Evolutionary conservation across 129 eudicot genomes (phyloP), one percentile per base, ranked within the genome.

Genomic region (Saussurea involucrata): DNA sequence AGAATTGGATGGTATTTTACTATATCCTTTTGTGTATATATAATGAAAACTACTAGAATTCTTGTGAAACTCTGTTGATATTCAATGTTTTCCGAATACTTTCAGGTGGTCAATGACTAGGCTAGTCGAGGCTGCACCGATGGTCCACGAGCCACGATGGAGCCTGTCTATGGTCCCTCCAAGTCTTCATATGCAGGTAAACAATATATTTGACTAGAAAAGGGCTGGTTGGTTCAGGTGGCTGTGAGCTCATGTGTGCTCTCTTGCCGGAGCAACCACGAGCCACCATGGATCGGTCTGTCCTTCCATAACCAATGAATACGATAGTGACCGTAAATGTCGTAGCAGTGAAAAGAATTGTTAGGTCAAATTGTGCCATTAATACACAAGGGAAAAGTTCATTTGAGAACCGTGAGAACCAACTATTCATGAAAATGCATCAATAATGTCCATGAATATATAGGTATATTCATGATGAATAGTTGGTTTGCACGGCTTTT

Each of bases 1-100:
- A 96, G 88, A 88, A 85, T 92, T 70, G 87, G 86, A 10, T 97
- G 94, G 21, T 6, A 17, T 53, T 49, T 53, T n/a, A 53, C 61
- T n/a, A 53, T n/a, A 17, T 53, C 22, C 8, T 53, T 17, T 49
- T 53, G 61, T 53, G 61, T 53, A 53, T n/a, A 53, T 2, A 53
- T 49, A 49, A 49, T 49, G 6, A 49, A 17, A 15, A 49, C 17
- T 49, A 49, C 60, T 17, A 3, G 21, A 49, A 49, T 49, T 49
- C 21, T 49, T 49, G 60, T 49, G 0, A 13, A 49, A 49, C 49
- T 40, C 12, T 34, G 34, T 31, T 31, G 5, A 31, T 31, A 31
- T 4, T 31, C 40, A 6, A 34, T 34, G 40, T 34, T 34, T 40
- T 40, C 49, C 2, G 49, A 40, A 40, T 10, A 40, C 15, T 40